Conservation (phyloP, 1,139 yeast genomes). For the Yamadazyma atlantica region DNA sequence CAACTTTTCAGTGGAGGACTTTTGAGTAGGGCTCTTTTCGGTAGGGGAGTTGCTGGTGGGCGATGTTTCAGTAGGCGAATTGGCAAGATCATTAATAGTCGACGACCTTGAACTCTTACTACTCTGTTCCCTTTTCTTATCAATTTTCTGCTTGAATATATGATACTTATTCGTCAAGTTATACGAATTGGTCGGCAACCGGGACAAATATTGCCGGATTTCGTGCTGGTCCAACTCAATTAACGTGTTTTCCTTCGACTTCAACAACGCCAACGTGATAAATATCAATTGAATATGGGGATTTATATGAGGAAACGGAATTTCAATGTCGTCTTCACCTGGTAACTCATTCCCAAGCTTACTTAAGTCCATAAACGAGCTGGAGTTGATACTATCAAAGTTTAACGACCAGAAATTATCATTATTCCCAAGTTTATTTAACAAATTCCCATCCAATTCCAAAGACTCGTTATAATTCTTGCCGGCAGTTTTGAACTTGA, state of each 20-base stretch:
- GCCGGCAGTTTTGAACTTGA: conserved; percentile 52
- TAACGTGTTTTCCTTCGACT: conserved; percentile 74
- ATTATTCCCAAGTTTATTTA: conserved; percentile 38
- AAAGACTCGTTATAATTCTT: conserved; percentile 34
- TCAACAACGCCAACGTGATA: conserved; percentile 74
- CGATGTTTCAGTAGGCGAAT: not conserved
- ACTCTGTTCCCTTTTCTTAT: conserved; percentile 17
- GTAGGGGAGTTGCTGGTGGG: conserved; percentile 4
- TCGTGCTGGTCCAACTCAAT: conserved; percentile 90
- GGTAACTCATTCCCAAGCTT: conserved; percentile 3
- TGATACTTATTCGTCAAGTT: conserved; percentile 33
- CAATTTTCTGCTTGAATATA: conserved; percentile 28
- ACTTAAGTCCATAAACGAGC: conserved; percentile 5
- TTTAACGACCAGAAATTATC: conserved; percentile 43
- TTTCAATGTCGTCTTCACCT: conserved; percentile 14
- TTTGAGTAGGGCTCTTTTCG: not conserved
- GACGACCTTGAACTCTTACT: conserved; percentile 17
- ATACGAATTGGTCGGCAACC: conserved; percentile 48
- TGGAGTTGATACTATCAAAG: conserved; percentile 6
- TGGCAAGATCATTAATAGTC: conserved; percentile 8
- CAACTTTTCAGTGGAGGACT: too few species aligned
- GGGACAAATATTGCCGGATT: conserved; percentile 72
- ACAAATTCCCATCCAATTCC: conserved; percentile 22
- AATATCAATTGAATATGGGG: conserved; percentile 80
- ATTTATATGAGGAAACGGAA: conserved; percentile 69